phyloP scores from a whole-genome alignment of 2,329 filamentous ascomycete species.

The Sarocladiaceae sp. region DNA sequence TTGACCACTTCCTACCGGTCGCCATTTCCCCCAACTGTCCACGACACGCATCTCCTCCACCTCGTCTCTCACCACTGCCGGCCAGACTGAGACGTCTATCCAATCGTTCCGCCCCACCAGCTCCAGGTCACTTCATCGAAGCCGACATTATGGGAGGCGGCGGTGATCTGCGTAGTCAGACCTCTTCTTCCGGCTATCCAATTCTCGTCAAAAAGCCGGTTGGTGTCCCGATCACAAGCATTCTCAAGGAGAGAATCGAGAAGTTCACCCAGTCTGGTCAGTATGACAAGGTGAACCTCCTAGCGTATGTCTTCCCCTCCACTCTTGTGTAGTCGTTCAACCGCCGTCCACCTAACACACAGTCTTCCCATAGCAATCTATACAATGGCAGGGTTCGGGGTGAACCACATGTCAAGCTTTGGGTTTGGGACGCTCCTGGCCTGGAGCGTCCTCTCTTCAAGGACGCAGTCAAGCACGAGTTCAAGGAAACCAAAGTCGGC shows the following conservation, averaged over 20 bases:
- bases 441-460: constrained; percentile 78
- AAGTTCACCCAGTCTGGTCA: constrained; percentile 77
- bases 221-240: constrained; percentile 75
- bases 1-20: constrained; percentile 18
- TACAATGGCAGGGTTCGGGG: constrained; percentile 48
- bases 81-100: constrained; percentile 18
- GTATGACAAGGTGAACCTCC: constrained; percentile 68
- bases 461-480: constrained; percentile 70
- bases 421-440: constrained; percentile 76
- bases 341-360: too few species aligned
- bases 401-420: constrained; percentile 72
- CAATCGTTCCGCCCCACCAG: constrained; percentile 31
- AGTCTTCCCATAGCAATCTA: constrained; percentile 24
- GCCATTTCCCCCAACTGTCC: constrained; percentile 17
- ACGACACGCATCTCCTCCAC: constrained; percentile 17
- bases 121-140: constrained; percentile 23
- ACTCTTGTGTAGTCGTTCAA: too few species aligned
- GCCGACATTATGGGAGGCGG: constrained; percentile 45
- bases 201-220: constrained; percentile 45
- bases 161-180: constrained; percentile 34
- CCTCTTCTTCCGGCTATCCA: constrained; percentile 42
- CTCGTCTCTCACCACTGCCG: constrained; percentile 10
- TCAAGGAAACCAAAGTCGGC: constrained; percentile 67
- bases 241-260: constrained; percentile 77
- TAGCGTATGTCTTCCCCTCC: constrained; percentile 46